Percentiles rank a stretch among this genome's conserved stretches.
Evolutionary conservation across 306 rosid species (phyloP).

Genomic region (Herpetospermum pedunculosum): DNA sequence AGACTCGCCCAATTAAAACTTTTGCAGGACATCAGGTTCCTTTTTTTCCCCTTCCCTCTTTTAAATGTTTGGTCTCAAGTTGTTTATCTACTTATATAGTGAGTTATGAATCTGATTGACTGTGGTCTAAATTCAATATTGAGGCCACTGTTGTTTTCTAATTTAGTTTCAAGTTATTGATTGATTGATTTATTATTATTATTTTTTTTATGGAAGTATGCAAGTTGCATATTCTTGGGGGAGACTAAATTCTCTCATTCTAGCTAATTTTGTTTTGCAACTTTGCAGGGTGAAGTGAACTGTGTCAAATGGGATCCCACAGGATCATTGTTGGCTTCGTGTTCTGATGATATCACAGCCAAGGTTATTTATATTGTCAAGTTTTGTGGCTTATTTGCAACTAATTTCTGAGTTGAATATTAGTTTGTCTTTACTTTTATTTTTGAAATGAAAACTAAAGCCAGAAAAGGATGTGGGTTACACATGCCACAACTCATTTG

Average conservation of each 20-base stretch:
- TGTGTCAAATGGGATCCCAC: conserved; percentile 99
- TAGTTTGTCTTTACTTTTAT: not conserved
- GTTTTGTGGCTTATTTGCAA: not conserved
- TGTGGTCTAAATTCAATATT: not conserved
- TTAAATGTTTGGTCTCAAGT: not conserved
- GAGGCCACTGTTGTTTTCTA: not conserved
- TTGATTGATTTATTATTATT: too few species aligned
- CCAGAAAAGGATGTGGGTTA: not conserved
- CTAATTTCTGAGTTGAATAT: not conserved
- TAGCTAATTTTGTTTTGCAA: not conserved
- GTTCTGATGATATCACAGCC: conserved; percentile 89
- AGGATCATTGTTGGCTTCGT: conserved; percentile 80
- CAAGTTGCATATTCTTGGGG: not conserved
- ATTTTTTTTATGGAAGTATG: too few species aligned
- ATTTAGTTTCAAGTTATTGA: not conserved
- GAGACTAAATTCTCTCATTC: not conserved
- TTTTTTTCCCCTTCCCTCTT: not conserved
- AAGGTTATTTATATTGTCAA: conserved; percentile 39
- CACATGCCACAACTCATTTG: not conserved
- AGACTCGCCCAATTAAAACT: conserved; percentile 54
- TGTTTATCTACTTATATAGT: not conserved
- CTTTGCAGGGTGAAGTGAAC: conserved; percentile 84
- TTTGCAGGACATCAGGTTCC: conserved; percentile 89
- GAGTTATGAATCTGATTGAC: not conserved
- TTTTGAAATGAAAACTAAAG: not conserved